A percentile compares a stretch with the other conserved stretches of the same genome.
phyloP scores from a whole-genome alignment of 2,329 filamentous ascomycete species.

The Elsinoe batatas region DNA sequence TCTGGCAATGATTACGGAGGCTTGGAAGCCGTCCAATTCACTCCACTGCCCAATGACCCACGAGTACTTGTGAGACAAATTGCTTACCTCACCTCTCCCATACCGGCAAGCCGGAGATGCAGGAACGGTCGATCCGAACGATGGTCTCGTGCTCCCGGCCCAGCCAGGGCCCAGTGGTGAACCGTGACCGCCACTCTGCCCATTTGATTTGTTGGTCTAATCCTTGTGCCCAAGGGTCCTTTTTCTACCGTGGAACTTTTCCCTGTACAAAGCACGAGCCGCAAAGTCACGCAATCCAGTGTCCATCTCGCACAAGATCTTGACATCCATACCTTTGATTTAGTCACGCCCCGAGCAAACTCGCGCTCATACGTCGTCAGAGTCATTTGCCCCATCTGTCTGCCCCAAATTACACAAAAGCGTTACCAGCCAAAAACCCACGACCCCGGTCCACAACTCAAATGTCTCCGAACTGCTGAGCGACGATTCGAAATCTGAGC shows the following conservation, averaged over 20 bases:
- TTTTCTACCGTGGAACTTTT: too few species aligned
- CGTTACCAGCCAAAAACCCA: background rate
- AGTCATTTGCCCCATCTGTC: background rate
- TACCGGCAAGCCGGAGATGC: background rate
- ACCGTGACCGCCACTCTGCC: background rate
- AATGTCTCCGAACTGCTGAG: conserved; percentile 12
- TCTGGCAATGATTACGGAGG: too few species aligned
- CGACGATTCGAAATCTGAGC: conserved; percentile 2
- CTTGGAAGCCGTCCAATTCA: too few species aligned
- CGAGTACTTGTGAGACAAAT: too few species aligned
- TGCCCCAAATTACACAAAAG: background rate
- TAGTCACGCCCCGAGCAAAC: background rate
- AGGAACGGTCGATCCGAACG: conserved; percentile 4
- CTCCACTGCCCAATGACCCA: too few species aligned
- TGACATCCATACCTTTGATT: background rate
- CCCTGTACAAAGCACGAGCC: background rate
- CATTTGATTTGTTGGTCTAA: too few species aligned
- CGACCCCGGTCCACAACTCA: conserved; percentile 31
- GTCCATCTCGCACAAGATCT: background rate
- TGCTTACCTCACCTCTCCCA: too few species aligned
- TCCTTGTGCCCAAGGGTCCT: too few species aligned
- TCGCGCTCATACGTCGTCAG: background rate
- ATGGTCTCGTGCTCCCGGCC: background rate
- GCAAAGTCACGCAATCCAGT: background rate
- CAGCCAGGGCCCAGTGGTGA: background rate